phyloP scores from a whole-genome alignment of 1,139 yeast genomes.

The Pichia sp. region DNA sequence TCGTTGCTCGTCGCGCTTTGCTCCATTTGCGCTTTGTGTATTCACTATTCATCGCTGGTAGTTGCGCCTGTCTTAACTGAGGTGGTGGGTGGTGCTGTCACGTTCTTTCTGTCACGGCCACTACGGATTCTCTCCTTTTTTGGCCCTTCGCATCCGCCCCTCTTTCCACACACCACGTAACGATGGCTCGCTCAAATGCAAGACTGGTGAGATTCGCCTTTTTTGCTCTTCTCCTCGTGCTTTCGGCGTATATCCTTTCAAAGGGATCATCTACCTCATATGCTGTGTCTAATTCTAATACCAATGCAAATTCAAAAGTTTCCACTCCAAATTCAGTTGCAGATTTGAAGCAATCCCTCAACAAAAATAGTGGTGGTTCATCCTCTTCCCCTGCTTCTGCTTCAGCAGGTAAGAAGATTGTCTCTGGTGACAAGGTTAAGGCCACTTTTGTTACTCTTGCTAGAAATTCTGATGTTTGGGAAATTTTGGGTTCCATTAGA shows the following conservation, averaged over 20 bases:
- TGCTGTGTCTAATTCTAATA: constrained; percentile 12
- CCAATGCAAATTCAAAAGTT: constrained; percentile 5
- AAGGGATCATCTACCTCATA: constrained; percentile 46
- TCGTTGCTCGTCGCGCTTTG: too few relatives aligned
- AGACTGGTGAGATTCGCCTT: constrained; percentile 55
- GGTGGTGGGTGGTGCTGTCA: too few relatives aligned
- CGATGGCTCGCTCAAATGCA: constrained; percentile 52
- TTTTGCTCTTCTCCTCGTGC: constrained; percentile 49
- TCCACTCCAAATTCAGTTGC: constrained; percentile 3
- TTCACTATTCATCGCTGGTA: too few relatives aligned
- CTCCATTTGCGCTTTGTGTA: too few relatives aligned
- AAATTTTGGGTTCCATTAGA: constrained; percentile 42
- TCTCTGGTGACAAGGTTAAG: constrained; percentile 35
- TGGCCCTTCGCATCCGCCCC: background rate
- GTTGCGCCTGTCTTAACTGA: too few relatives aligned
- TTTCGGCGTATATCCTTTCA: constrained; percentile 54
- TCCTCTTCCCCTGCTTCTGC: constrained; percentile 2
- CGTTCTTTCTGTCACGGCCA: too few relatives aligned
- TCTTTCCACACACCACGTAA: background rate
- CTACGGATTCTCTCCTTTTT: too few relatives aligned
- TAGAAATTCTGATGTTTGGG: constrained; percentile 45
- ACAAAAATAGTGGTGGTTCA: background rate
- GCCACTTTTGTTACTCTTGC: constrained; percentile 59
- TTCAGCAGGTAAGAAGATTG: constrained; percentile 10
- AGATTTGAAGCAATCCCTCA: background rate